Conservation (phyloP, 129 eudicot species). For the Tanacetum coccineum region DNA sequence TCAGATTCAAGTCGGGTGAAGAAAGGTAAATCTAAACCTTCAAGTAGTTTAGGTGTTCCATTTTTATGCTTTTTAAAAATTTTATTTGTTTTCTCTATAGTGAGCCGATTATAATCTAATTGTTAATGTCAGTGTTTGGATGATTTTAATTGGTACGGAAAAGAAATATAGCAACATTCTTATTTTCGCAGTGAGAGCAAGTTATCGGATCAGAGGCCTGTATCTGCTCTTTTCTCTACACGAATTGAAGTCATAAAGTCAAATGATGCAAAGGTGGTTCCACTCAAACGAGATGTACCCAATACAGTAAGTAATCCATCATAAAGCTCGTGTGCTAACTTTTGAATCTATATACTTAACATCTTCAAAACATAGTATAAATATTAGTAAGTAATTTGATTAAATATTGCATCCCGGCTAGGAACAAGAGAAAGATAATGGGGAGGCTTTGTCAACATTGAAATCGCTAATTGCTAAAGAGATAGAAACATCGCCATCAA, state of each 20-base stretch:
- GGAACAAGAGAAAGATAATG: slow-evolving; percentile 32
- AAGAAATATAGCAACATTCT: slow-evolving; percentile 81
- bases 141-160: slow-evolving; percentile 95
- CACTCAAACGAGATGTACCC: slow-evolving; percentile 27
- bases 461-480: slow-evolving; percentile 35
- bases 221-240: slow-evolving; percentile 73
- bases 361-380: too few relatives aligned
- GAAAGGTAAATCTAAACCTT: too few relatives aligned
- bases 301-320: slow-evolving; percentile 25
- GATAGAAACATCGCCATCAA: slow-evolving; percentile 33
- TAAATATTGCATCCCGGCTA: slow-evolving; percentile 11
- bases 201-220: slow-evolving; percentile 92
- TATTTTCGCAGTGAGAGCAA: slow-evolving; percentile 81
- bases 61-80: too few relatives aligned
- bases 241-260: slow-evolving; percentile 50
- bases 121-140: too few relatives aligned
- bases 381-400: slow-evolving; percentile 6
- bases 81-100: too few relatives aligned
- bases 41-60: too few relatives aligned
- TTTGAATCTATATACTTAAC: not conserved
- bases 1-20: too few relatives aligned
- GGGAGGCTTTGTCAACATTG: slow-evolving; percentile 41
- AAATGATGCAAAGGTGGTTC: slow-evolving; percentile 32
- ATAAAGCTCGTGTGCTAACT: slow-evolving; percentile 6
- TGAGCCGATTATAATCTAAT: too few relatives aligned